These are phyloP conservation scores for Calonectria hawksworthii DNA, from an alignment of 2,329 filamentous ascomycete genomes.

Conservation along the genomic window DNA sequence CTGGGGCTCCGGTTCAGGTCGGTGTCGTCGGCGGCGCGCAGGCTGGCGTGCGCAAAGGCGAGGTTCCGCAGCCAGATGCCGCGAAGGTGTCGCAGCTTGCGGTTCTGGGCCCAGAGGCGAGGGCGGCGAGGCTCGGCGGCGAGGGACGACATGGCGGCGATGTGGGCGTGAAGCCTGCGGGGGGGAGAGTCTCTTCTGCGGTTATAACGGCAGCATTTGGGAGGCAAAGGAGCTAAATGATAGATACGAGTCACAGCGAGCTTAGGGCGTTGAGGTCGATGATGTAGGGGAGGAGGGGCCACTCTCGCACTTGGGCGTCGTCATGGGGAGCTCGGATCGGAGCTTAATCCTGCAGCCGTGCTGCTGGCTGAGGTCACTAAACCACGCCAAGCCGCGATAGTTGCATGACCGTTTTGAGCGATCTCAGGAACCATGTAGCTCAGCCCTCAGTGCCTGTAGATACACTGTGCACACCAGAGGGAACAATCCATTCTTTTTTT, in stretches of 20 bases:
- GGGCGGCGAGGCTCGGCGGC: constrained; percentile 59
- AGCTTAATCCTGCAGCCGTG: background rate
- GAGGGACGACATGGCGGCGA: constrained; percentile 51
- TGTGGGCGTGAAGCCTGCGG: background rate
- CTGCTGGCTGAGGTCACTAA: constrained; percentile 16
- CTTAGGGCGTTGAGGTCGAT: background rate
- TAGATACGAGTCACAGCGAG: background rate
- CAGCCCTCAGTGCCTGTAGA: background rate
- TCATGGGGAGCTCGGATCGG: constrained; percentile 23
- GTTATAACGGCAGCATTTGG: background rate
- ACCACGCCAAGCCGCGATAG: constrained; percentile 40
- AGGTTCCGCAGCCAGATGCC: constrained; percentile 91
- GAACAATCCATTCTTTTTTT: background rate
- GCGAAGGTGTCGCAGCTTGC: constrained; percentile 88
- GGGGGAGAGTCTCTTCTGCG: background rate
- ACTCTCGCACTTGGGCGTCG: constrained; percentile 19
- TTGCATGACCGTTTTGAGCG: constrained; percentile 44
- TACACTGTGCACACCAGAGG: background rate
- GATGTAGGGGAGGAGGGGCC: background rate
- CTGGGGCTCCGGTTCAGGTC: constrained; percentile 78
- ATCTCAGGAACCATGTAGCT: constrained; percentile 8
- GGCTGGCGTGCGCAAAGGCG: constrained; percentile 71
- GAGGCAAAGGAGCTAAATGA: background rate
- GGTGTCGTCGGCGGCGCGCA: constrained; percentile 84
- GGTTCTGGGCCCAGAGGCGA: constrained; percentile 79